Conservation (phyloP, 208 protist genomes). For the Cochliopodium minus region DNA sequence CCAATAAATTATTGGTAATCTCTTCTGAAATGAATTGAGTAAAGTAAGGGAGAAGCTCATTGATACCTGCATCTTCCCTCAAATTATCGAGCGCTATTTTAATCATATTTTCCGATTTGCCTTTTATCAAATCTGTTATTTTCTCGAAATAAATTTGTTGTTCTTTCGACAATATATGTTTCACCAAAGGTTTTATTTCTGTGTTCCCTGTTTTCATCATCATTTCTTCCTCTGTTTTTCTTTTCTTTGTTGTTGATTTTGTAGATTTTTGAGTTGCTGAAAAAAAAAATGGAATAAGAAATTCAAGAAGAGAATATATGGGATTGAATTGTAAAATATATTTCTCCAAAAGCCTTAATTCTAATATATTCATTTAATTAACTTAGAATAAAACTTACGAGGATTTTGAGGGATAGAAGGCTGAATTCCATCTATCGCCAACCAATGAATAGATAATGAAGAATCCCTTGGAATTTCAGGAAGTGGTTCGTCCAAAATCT, state of each 20-base stretch:
- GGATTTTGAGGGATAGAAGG: conserved; percentile 7
- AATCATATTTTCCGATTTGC: background rate
- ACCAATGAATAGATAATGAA: background rate
- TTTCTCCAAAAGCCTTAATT: too few relatives aligned
- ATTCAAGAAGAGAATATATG: too few relatives aligned
- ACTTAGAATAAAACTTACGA: background rate
- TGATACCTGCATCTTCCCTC: background rate
- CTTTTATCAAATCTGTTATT: background rate
- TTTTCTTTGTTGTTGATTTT: too few relatives aligned
- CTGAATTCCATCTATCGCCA: conserved; percentile 4
- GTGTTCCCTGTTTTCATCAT: background rate
- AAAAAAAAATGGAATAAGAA: too few relatives aligned
- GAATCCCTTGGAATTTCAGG: background rate
- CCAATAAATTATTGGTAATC: background rate
- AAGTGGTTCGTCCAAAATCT: background rate
- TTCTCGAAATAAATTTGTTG: conserved; percentile 5
- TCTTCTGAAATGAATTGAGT: background rate
- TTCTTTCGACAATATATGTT: conserved; percentile 2
- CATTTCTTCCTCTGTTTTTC: background rate
- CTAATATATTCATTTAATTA: background rate
- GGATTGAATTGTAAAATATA: too few relatives aligned
- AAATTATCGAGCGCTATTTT: background rate
- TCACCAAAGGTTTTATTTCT: background rate
- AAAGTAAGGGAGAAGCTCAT: conserved; percentile 3
- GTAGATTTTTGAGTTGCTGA: too few relatives aligned